Conservation (phyloP, 1,284 basidiomycete genomes). For the Marasmius fiardii region DNA sequence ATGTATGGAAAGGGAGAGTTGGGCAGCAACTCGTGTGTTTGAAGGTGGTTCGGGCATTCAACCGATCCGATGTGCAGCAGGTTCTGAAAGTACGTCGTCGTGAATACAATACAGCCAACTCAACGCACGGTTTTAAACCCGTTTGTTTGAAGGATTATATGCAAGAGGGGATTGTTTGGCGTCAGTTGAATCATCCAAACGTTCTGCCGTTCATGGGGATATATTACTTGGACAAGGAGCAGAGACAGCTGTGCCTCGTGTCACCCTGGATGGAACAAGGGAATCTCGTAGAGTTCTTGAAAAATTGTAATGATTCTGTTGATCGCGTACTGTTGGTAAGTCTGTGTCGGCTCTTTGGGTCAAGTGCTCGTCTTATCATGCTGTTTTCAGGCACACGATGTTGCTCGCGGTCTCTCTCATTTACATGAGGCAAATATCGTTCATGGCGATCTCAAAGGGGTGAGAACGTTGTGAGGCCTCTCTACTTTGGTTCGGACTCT, state of each 20-base stretch:
- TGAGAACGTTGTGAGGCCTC: neutral
- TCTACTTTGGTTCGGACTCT: neutral
- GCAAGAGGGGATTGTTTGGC: too few species aligned
- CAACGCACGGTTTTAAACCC: neutral
- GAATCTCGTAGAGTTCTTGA: neutral
- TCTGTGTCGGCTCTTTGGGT: neutral
- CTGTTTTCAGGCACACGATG: neutral
- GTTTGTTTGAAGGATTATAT: neutral
- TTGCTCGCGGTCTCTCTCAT: neutral
- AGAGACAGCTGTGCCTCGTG: neutral
- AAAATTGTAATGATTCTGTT: neutral
- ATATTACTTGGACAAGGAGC: too few species aligned
- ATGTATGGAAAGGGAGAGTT: neutral
- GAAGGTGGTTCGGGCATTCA: too few species aligned
- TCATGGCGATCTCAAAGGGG: too few species aligned
- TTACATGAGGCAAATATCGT: neutral
- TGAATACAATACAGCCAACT: neutral
- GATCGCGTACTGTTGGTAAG: neutral
- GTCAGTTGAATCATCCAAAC: too few species aligned
- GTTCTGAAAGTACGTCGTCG: neutral
- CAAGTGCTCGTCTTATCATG: neutral
- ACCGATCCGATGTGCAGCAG: neutral
- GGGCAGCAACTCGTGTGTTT: neutral
- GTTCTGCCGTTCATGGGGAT: too few species aligned
- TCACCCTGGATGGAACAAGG: neutral